Evolutionary conservation across 2,329 filamentous ascomycete species (phyloP).

Genomic region (Nemania sp.): DNA sequence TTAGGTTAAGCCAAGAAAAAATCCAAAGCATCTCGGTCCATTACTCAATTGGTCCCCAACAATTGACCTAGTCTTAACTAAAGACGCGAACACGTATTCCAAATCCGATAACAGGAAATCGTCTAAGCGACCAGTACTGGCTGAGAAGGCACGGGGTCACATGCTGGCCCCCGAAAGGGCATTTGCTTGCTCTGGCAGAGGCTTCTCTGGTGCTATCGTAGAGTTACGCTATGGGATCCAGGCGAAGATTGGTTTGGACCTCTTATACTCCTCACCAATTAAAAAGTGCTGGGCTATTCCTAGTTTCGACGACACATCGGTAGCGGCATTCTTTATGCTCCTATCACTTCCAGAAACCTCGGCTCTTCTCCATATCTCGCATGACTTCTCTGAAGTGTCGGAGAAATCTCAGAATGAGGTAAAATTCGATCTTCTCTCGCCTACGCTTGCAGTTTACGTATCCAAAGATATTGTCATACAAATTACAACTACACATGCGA

Average conservation of each 20-base stretch:
- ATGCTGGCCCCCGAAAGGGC: conserved; percentile 63
- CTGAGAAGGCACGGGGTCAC: conserved; percentile 42
- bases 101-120: conserved; percentile 59
- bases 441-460: conserved; percentile 62
- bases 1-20: conserved; percentile 67
- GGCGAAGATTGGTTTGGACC: conserved; percentile 72
- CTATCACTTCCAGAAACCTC: conserved; percentile 64
- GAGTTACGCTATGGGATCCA: conserved; percentile 78
- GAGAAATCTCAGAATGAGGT: conserved; percentile 57
- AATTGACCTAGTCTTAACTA: conserved; percentile 66
- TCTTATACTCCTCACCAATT: conserved; percentile 63
- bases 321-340: conserved; percentile 57
- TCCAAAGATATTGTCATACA: conserved; percentile 60
- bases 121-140: conserved; percentile 58
- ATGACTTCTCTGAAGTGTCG: conserved; percentile 60
- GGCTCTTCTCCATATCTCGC: conserved; percentile 61
- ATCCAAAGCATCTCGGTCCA: conserved; percentile 65
- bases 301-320: conserved; percentile 37
- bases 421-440: conserved; percentile 64
- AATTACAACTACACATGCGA: conserved; percentile 63
- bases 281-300: conserved; percentile 67
- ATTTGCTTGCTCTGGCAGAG: conserved; percentile 75
- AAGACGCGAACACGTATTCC: conserved; percentile 43
- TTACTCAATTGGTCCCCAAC: conserved; percentile 74
- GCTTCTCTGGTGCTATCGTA: conserved; percentile 70